Percentiles rank a stretch among this genome's conserved stretches.
phyloP scores from a whole-genome alignment of 1,139 yeast genomes.

The Geotrichum bryndzae region DNA sequence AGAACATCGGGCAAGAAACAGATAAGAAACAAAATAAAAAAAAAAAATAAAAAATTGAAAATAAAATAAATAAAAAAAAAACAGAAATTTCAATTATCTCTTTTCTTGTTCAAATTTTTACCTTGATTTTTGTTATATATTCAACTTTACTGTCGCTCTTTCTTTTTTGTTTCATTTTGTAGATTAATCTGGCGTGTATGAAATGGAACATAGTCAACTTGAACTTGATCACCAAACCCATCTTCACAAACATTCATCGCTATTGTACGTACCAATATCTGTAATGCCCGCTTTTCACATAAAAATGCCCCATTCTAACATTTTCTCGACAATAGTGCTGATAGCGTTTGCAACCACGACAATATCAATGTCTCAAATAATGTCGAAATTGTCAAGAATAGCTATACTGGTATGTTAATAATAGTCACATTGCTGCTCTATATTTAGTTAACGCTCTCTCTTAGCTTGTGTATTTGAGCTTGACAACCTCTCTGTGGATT shows the following conservation, averaged over 20 bases:
- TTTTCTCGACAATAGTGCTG: background rate
- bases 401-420: background rate
- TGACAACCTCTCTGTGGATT: background rate
- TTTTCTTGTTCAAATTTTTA: too few species aligned
- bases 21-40: too few species aligned
- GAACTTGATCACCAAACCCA: background rate
- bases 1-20: too few species aligned
- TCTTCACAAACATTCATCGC: background rate
- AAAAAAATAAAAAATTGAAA: too few species aligned
- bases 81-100: too few species aligned
- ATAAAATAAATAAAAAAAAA: too few species aligned
- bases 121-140: too few species aligned
- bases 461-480: background rate
- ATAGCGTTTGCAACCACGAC: too few species aligned
- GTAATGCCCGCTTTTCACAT: background rate
- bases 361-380: background rate
- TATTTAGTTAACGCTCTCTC: background rate
- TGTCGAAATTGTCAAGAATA: background rate
- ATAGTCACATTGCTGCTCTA: too few species aligned
- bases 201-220: background rate
- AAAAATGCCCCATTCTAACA: background rate
- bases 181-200: background rate
- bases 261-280: background rate
- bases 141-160: background rate
- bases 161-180: background rate